Percentiles rank a stretch among this genome's conserved stretches.
phyloP scores from a whole-genome alignment of 805 yeast species.

The Candida insectalens region DNA sequence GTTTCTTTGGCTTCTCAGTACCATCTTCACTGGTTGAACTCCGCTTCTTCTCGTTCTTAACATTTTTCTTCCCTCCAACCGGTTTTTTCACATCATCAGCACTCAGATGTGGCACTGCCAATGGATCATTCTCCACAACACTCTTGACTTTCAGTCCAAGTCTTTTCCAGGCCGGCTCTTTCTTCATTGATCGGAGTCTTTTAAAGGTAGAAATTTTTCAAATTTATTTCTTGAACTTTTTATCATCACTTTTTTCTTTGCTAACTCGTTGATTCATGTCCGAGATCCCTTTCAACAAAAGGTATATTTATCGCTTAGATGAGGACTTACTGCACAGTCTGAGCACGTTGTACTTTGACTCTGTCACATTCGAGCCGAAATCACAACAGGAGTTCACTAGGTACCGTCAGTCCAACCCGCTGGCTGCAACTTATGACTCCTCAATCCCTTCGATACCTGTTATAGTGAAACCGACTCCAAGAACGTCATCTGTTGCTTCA shows the following conservation, averaged over 20 bases:
- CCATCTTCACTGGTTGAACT: conserved; percentile 23
- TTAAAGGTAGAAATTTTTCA: background rate
- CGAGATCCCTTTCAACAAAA: conserved; percentile 19
- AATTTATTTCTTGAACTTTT: background rate
- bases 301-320: conserved; percentile 41
- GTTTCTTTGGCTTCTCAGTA: conserved; percentile 31
- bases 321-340: conserved; percentile 33
- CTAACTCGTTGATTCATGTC: no score
- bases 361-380: conserved; percentile 28
- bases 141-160: conserved; percentile 58
- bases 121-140: conserved; percentile 34
- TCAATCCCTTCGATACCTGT: background rate
- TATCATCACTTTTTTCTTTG: background rate
- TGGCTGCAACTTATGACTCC: background rate
- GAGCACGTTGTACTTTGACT: conserved; percentile 46
- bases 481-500: background rate
- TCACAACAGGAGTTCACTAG: conserved; percentile 12
- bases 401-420: conserved; percentile 5
- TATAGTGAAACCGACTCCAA: background rate
- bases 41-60: conserved; percentile 19
- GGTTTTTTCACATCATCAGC: background rate
- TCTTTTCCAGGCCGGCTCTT: conserved; percentile 74
- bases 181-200: background rate
- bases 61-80: conserved; percentile 1
- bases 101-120: conserved; percentile 21